Conservation (phyloP, 495 filamentous ascomycete genomes). For the Corynascus novoguineensis region DNA sequence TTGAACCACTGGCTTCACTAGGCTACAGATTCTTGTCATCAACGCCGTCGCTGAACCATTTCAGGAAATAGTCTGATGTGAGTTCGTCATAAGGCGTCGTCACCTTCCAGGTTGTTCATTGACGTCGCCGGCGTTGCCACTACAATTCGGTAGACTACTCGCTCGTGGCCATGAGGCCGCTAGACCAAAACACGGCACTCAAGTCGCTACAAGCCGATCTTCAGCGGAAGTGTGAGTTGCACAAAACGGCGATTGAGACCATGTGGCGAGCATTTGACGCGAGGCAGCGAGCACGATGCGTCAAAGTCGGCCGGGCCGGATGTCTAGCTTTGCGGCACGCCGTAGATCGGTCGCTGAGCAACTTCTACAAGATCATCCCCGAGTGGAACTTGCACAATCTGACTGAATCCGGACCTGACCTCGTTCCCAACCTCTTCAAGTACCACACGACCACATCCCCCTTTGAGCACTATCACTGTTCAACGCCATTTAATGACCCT, state of each 20-base stretch:
- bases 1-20: too few relatives aligned
- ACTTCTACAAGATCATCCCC: slow-evolving; percentile 19
- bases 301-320: slow-evolving; percentile 22
- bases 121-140: too few relatives aligned
- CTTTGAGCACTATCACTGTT: slow-evolving; percentile 22
- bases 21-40: too few relatives aligned
- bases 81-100: too few relatives aligned
- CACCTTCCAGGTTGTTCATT: too few relatives aligned
- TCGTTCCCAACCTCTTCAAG: slow-evolving; percentile 28
- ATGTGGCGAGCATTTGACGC: slow-evolving; percentile 5
- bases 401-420: slow-evolving; percentile 25
- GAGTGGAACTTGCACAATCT: slow-evolving; percentile 40
- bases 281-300: slow-evolving; percentile 19
- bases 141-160: too few relatives aligned
- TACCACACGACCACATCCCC: slow-evolving; percentile 30
- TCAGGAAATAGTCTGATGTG: too few relatives aligned
- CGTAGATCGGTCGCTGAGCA: slow-evolving; percentile 21
- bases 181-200: too few relatives aligned
- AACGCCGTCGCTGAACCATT: too few relatives aligned
- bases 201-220: not conserved
- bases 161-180: too few relatives aligned
- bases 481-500: slow-evolving; percentile 3
- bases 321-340: slow-evolving; percentile 20
- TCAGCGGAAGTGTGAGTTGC: not conserved
- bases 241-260: not conserved